Percentiles rank a stretch among this genome's conserved stretches.
phyloP scores from a whole-genome alignment of 192 early-diverging fungal genomes.

The Rhizoclosmatium globosum region DNA sequence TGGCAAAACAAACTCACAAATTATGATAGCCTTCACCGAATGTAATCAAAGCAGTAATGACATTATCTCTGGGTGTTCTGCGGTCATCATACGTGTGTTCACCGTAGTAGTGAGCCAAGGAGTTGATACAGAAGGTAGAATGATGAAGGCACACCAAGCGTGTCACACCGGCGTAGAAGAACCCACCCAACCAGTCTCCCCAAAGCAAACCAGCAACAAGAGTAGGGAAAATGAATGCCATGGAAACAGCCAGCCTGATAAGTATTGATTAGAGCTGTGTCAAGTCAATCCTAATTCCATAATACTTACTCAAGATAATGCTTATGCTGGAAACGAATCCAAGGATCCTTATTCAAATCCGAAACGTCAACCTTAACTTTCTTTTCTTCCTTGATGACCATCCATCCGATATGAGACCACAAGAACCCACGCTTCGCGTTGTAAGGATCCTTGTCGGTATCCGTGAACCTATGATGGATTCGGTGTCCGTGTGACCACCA shows the following conservation, averaged over 20 bases:
- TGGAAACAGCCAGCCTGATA: conserved; percentile 69
- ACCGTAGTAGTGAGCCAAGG: conserved; percentile 62
- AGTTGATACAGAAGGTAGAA: conserved; percentile 67
- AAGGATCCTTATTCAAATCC: conserved; percentile 56
- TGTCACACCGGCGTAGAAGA: conserved; percentile 55
- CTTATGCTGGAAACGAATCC: conserved; percentile 57
- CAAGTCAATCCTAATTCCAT: conserved; percentile 35
- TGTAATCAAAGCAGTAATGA: conserved; percentile 57
- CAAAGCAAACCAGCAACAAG: conserved; percentile 79
- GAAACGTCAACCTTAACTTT: conserved; percentile 51
- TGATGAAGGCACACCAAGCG: conserved; percentile 61
- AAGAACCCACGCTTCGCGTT: conserved; percentile 57
- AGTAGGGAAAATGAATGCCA: conserved; percentile 84
- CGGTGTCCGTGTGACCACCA: conserved; percentile 59
- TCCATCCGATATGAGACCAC: conserved; percentile 63
- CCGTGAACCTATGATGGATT: conserved; percentile 47
- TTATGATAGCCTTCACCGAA: conserved; percentile 69
- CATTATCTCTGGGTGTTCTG: conserved; percentile 67
- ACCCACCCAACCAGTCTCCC: conserved; percentile 65
- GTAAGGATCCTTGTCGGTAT: conserved; percentile 63
- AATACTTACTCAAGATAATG: conserved; percentile 50
- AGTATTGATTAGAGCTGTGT: conserved; percentile 20
- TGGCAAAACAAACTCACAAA: conserved; percentile 31
- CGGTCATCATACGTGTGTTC: conserved; percentile 72
- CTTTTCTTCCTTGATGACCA: conserved; percentile 51